Evolutionary conservation across 441 rosid genomes (phyloP).

Genomic region (Codiaeum variegatum): DNA sequence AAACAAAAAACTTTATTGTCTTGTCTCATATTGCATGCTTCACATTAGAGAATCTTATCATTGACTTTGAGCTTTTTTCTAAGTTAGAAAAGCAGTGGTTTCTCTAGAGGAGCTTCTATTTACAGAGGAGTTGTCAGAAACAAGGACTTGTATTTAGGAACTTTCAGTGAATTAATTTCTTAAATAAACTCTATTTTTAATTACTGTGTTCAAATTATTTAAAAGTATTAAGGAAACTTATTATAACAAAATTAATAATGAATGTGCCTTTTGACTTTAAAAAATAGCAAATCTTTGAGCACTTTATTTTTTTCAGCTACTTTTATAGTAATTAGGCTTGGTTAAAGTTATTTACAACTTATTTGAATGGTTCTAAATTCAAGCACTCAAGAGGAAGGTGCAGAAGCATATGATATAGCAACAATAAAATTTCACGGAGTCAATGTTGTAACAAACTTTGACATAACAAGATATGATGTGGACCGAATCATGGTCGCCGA

Average conservation of each 20-base stretch:
- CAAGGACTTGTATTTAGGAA: constrained; percentile 96
- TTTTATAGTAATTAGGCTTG: constrained; percentile 11
- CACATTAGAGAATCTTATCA: background rate
- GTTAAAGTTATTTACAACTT: constrained; percentile 10
- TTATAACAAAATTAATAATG: background rate
- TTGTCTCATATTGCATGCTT: constrained; percentile 10
- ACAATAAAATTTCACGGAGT: constrained; percentile 90
- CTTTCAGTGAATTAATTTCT: constrained; percentile 56
- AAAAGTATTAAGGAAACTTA: background rate
- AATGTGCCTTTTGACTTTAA: constrained; percentile 17
- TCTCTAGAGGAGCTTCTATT: constrained; percentile 96
- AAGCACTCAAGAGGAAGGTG: constrained; percentile 99
- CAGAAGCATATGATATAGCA: constrained; percentile 89
- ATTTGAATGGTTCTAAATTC: background rate
- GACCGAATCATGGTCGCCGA: constrained; percentile 89
- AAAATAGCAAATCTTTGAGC: constrained; percentile 12
- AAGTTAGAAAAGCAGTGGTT: constrained; percentile 92
- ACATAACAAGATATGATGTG: constrained; percentile 80
- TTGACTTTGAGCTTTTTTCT: constrained; percentile 3
- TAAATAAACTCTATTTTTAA: background rate
- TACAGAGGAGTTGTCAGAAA: constrained; percentile 99
- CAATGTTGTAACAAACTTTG: constrained; percentile 92
- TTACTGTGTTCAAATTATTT: constrained; percentile 1
- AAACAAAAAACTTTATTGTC: constrained; percentile 5
- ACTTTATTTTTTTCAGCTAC: background rate